These are phyloP conservation scores for Melaleuca alternifolia DNA, from an alignment of 345 rosid species.

Conservation along the genomic window DNA sequence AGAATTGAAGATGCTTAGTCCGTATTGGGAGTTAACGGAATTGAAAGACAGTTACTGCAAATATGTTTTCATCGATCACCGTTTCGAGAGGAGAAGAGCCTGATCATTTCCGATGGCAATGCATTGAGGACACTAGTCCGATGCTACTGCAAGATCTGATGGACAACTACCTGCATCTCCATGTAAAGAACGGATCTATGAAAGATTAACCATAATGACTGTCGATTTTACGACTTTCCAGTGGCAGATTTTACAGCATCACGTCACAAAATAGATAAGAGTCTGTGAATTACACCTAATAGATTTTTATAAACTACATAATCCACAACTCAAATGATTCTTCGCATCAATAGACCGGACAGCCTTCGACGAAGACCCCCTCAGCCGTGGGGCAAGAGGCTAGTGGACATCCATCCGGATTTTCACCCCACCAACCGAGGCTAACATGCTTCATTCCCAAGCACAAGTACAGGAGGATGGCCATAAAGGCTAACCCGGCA, in stretches of 20 bases:
- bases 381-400: slow-evolving; percentile 51
- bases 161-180: background rate
- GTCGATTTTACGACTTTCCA: background rate
- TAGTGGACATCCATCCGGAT: slow-evolving; percentile 46
- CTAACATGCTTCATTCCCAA: slow-evolving; percentile 35
- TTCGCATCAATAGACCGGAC: slow-evolving; percentile 27
- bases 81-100: background rate
- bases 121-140: background rate
- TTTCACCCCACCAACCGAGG: slow-evolving; percentile 49
- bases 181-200: background rate
- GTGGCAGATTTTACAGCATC: background rate
- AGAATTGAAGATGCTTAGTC: background rate
- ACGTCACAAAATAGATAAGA: background rate
- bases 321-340: background rate
- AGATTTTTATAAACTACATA: background rate
- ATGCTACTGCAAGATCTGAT: background rate
- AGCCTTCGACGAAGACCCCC: slow-evolving; percentile 24
- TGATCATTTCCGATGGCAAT: background rate
- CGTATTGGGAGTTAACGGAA: background rate
- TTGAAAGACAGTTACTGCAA: background rate
- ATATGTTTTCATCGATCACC: background rate
- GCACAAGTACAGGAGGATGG: slow-evolving; percentile 38
- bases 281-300: background rate
- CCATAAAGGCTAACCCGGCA: slow-evolving; percentile 68
- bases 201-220: background rate